These are phyloP conservation scores for Calocybe cyanea DNA, from an alignment of 768 basidiomycete genomes.

Conservation along the genomic window DNA sequence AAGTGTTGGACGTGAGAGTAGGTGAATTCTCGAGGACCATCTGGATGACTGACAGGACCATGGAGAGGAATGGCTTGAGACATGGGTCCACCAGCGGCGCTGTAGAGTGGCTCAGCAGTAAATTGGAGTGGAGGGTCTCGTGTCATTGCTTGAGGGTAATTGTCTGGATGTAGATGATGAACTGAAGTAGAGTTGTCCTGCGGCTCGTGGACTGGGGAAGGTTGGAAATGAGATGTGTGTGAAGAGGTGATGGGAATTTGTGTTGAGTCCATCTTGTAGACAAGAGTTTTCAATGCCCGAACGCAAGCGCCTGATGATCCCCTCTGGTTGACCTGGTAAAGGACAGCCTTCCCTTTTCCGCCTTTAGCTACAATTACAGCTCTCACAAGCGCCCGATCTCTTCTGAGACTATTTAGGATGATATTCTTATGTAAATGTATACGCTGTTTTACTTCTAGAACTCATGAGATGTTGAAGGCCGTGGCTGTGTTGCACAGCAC, in stretches of 20 bases:
- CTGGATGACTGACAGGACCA: slow-evolving; percentile 39
- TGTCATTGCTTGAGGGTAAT: slow-evolving; percentile 32
- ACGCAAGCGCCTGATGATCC: slow-evolving; percentile 16
- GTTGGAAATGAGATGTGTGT: slow-evolving; percentile 23
- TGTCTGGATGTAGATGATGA: slow-evolving; percentile 15
- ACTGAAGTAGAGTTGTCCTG: slow-evolving; percentile 11
- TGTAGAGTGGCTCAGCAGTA: slow-evolving; percentile 32
- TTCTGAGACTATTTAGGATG: slow-evolving; percentile 2
- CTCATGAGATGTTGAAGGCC: slow-evolving; percentile 7
- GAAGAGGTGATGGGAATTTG: slow-evolving; percentile 26
- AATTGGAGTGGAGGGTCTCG: slow-evolving; percentile 27
- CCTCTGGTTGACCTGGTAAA: slow-evolving; percentile 2
- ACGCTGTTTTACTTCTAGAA: slow-evolving; percentile 6
- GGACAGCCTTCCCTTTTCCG: slow-evolving; percentile 8
- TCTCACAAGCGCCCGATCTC: background rate
- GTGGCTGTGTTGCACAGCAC: slow-evolving; percentile 42
- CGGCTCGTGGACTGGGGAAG: slow-evolving; percentile 24
- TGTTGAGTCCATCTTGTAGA: slow-evolving; percentile 21
- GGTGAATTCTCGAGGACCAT: slow-evolving; percentile 38
- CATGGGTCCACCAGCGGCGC: slow-evolving; percentile 36
- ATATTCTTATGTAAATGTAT: background rate
- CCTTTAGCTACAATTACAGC: background rate
- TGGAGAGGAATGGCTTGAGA: slow-evolving; percentile 40
- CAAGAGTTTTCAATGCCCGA: slow-evolving; percentile 22
- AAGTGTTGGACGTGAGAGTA: slow-evolving; percentile 38